These are phyloP conservation scores for Calocybe gangraenosa DNA, from an alignment of 768 basidiomycete species.

Conservation along the genomic window DNA sequence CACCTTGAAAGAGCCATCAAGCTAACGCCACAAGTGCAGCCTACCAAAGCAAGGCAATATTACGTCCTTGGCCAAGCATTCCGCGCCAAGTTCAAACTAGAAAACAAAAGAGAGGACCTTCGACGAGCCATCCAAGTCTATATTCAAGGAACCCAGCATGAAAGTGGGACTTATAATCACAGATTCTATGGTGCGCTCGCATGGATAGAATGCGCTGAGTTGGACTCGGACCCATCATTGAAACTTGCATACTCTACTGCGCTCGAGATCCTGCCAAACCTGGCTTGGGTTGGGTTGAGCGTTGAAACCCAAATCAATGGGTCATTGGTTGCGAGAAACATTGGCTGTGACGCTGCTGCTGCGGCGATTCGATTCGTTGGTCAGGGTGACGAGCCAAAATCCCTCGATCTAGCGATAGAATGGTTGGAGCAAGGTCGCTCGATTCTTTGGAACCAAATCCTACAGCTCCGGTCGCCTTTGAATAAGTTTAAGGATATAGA, in stretches of 20 bases:
- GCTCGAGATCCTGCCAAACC: neutral
- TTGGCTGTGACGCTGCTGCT: constrained; percentile 1
- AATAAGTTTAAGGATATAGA: constrained; percentile 8
- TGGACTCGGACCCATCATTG: too few relatives aligned
- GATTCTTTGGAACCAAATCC: constrained; percentile 16
- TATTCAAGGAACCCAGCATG: neutral
- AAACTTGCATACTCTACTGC: constrained; percentile 1
- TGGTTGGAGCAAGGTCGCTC: constrained; percentile 18
- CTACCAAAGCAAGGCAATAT: neutral
- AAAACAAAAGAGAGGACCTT: neutral
- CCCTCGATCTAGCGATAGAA: constrained; percentile 11
- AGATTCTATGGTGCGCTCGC: neutral
- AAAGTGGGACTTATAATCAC: neutral
- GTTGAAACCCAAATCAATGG: too few relatives aligned
- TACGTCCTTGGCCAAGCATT: neutral
- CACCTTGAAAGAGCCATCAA: neutral
- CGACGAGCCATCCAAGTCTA: neutral
- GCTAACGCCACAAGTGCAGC: neutral
- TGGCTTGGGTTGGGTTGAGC: neutral
- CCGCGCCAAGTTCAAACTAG: neutral
- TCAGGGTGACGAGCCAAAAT: constrained; percentile 1
- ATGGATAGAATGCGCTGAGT: neutral
- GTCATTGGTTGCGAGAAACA: neutral
- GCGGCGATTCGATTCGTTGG: neutral
- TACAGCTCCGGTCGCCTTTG: constrained; percentile 12